These are phyloP conservation scores for Parathielavia appendiculata DNA, from an alignment of 495 filamentous ascomycete species.

Conservation along the genomic window DNA sequence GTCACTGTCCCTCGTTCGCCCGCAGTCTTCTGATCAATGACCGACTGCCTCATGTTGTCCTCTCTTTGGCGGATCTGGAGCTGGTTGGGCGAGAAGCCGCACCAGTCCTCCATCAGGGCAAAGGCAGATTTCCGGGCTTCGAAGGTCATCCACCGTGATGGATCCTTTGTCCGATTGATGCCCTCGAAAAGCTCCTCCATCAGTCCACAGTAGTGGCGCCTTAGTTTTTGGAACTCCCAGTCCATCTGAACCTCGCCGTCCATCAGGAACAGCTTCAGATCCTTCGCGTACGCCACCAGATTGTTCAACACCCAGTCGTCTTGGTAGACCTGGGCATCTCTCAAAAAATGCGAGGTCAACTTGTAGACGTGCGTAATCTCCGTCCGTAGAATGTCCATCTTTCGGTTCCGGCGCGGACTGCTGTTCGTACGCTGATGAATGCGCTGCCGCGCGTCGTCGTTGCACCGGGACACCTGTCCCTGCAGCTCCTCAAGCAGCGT, in stretches of 20 bases:
- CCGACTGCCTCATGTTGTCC: conserved; percentile 77
- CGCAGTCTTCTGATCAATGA: conserved; percentile 57
- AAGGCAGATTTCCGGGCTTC: conserved; percentile 91
- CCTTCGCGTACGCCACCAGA: conserved; percentile 82
- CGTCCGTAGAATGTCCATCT: conserved; percentile 79
- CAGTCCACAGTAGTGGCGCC: conserved; percentile 88
- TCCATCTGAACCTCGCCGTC: conserved; percentile 92
- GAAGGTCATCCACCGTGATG: conserved; percentile 90
- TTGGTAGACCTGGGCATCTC: conserved; percentile 68
- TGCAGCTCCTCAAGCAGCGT: conserved; percentile 87
- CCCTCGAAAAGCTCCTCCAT: conserved; percentile 90
- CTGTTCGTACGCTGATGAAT: conserved; percentile 77
- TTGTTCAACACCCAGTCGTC: conserved; percentile 93
- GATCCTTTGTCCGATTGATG: conserved; percentile 79
- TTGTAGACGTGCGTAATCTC: conserved; percentile 96
- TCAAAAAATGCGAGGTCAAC: conserved; percentile 85
- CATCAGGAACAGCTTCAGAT: conserved; percentile 87
- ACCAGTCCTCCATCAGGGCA: conserved; percentile 97
- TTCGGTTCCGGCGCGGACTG: conserved; percentile 66
- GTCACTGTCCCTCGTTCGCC: conserved; percentile 69
- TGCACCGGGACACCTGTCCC: conserved; percentile 70
- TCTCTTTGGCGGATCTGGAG: conserved; percentile 74
- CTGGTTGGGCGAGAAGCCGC: conserved; percentile 92
- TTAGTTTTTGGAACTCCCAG: conserved; percentile 89
- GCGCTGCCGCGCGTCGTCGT: conserved; percentile 81